Conservation (phyloP, 2,329 filamentous ascomycete genomes). For the Penicillium carneum region DNA sequence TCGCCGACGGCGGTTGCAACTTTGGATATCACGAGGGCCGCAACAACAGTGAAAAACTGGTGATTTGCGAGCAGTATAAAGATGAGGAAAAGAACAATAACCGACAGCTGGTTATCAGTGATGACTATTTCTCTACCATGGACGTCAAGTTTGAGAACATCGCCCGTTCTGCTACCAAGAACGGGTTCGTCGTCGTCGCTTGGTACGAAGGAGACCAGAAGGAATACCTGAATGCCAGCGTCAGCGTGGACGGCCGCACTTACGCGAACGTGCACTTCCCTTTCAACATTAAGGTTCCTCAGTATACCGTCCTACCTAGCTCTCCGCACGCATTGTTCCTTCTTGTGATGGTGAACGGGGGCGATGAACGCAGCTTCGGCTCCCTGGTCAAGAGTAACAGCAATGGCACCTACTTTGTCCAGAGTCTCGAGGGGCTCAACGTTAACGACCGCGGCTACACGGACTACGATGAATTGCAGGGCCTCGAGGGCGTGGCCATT, state of each 20-base stretch:
- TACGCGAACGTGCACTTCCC: slow-evolving; percentile 90
- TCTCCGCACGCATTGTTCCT: slow-evolving; percentile 93
- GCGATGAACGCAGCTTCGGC: slow-evolving; percentile 73
- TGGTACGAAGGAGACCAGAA: slow-evolving; percentile 67
- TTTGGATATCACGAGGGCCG: slow-evolving; percentile 75
- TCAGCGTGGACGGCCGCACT: slow-evolving; percentile 81
- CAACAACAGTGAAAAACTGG: slow-evolving; percentile 67
- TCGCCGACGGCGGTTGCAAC: slow-evolving; percentile 72
- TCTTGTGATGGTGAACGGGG: slow-evolving; percentile 81
- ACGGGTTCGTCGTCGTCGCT: slow-evolving; percentile 92
- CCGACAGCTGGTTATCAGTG: slow-evolving; percentile 75
- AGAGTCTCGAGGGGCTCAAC: slow-evolving; percentile 83
- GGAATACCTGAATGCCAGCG: slow-evolving; percentile 75
- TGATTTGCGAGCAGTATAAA: slow-evolving; percentile 69
- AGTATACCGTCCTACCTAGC: slow-evolving; percentile 93
- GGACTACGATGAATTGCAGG: slow-evolving; percentile 94
- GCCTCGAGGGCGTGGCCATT: slow-evolving; percentile 86
- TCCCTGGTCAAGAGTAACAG: slow-evolving; percentile 97
- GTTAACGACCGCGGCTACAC: slow-evolving; percentile 78
- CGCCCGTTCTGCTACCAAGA: slow-evolving; percentile 89
- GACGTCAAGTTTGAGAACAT: slow-evolving; percentile 73
- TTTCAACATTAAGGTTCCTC: slow-evolving; percentile 77
- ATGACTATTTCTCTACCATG: slow-evolving; percentile 76
- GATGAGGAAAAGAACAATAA: slow-evolving; percentile 69
- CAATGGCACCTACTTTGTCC: slow-evolving; percentile 92